Conservation (phyloP, 768 basidiomycete species). For the Hebeloma cylindrosporum region DNA sequence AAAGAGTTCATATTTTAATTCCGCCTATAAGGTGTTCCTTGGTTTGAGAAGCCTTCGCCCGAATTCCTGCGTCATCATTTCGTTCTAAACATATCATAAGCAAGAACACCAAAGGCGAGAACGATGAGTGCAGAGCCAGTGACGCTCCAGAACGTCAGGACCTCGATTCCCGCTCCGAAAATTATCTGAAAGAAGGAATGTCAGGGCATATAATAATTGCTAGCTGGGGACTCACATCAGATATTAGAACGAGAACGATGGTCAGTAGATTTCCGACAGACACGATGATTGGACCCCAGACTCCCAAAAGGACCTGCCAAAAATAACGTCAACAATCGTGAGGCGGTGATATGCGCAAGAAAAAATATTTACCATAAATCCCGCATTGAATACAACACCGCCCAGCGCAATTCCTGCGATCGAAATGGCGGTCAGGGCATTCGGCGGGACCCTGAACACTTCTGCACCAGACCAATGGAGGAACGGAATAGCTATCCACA, state of each 20-base stretch:
- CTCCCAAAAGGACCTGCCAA: conserved; percentile 80
- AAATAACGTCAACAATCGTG: conserved; percentile 6
- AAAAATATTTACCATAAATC: conserved; percentile 66
- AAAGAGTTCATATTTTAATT: neutral
- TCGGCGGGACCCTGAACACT: conserved; percentile 62
- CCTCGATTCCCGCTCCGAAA: conserved; percentile 62
- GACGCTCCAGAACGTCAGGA: conserved; percentile 70
- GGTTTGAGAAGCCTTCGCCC: too few species aligned
- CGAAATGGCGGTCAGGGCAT: conserved; percentile 41
- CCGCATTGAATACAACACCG: conserved; percentile 82
- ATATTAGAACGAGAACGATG: conserved; percentile 82
- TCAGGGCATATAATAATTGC: neutral
- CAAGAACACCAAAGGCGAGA: conserved; percentile 78
- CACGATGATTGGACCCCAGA: conserved; percentile 86
- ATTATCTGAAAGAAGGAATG: conserved; percentile 32
- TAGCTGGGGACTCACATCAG: conserved; percentile 53
- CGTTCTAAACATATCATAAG: conserved; percentile 61
- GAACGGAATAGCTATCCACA: conserved; percentile 81
- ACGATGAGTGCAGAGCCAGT: conserved; percentile 79
- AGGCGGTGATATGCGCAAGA: conserved; percentile 2
- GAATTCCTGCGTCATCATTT: too few species aligned
- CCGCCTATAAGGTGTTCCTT: neutral
- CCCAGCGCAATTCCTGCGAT: conserved; percentile 68
- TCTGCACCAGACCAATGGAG: conserved; percentile 69
- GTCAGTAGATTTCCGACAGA: conserved; percentile 94